phyloP scores from a whole-genome alignment of 2,329 filamentous ascomycete genomes.

The Phoma herbarum region DNA sequence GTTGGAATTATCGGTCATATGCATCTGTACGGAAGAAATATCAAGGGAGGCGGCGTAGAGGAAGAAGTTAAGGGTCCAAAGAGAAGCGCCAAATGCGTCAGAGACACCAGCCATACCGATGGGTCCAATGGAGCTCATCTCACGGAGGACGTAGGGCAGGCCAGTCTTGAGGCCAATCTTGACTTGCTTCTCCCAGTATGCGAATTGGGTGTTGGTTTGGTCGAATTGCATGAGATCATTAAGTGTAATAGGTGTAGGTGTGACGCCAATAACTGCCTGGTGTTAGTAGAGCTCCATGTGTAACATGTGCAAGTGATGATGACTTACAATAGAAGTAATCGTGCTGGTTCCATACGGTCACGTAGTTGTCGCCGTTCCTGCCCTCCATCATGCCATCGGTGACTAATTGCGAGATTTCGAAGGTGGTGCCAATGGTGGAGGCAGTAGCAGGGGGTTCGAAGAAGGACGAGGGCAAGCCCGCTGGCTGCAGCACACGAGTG shows the following conservation, averaged over 20 bases:
- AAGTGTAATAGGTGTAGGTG: constrained; percentile 55
- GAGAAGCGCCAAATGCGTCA: constrained; percentile 59
- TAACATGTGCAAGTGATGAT: neutral
- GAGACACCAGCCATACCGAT: constrained; percentile 58
- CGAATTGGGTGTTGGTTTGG: constrained; percentile 59
- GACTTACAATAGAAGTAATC: constrained; percentile 61
- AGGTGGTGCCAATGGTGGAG: constrained; percentile 61
- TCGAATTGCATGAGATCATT: constrained; percentile 57
- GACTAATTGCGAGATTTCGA: constrained; percentile 56
- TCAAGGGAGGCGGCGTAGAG: constrained; percentile 60
- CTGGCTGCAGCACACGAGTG: constrained; percentile 56
- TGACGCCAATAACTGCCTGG: constrained; percentile 56
- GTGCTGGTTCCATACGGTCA: constrained; percentile 62
- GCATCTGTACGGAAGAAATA: constrained; percentile 60
- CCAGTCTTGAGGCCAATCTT: constrained; percentile 53
- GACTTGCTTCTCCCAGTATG: constrained; percentile 57
- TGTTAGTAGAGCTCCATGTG: constrained; percentile 24
- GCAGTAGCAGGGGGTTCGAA: constrained; percentile 62
- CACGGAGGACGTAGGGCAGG: constrained; percentile 60
- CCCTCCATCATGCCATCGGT: constrained; percentile 51
- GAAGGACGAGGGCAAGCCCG: constrained; percentile 53
- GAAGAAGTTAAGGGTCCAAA: constrained; percentile 64
- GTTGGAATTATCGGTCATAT: constrained; percentile 64
- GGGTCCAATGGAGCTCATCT: constrained; percentile 62
- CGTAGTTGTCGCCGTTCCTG: constrained; percentile 50